Percentiles rank a stretch among this genome's conserved stretches.
Evolutionary conservation across 768 basidiomycete genomes (phyloP).

Genomic region (Podaxis sp.): DNA sequence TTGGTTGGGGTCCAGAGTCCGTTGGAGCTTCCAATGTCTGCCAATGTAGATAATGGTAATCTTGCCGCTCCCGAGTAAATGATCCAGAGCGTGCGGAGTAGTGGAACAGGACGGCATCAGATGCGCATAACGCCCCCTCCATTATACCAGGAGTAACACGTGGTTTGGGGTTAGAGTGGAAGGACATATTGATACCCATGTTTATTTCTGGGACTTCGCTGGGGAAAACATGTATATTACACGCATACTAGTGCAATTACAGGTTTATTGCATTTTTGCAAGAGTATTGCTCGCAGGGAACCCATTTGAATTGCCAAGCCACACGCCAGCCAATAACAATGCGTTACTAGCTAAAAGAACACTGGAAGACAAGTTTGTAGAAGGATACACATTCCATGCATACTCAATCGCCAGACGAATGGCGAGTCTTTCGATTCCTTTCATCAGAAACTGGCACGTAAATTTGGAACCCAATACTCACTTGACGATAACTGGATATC

Average conservation of each 20-base stretch:
- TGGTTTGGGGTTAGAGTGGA: not conserved
- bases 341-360: slow-evolving; percentile 24
- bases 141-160: not conserved
- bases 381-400: slow-evolving; percentile 18
- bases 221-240: too few species aligned
- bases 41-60: too few species aligned
- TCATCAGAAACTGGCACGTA: not conserved
- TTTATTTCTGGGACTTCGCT: too few species aligned
- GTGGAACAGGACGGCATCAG: not conserved
- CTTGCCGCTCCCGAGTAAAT: not conserved
- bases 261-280: not conserved
- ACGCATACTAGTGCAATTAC: not conserved
- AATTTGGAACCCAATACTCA: slow-evolving; percentile 26
- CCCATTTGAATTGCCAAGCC: slow-evolving; percentile 22
- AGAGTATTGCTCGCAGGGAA: not conserved
- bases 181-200: too few species aligned
- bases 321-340: slow-evolving; percentile 28
- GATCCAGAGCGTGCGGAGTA: not conserved
- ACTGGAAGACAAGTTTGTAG: slow-evolving; percentile 20
- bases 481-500: slow-evolving; percentile 60
- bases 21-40: too few species aligned
- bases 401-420: slow-evolving; percentile 14
- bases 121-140: not conserved
- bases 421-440: not conserved
- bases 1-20: too few species aligned